Base-by-base conservation (phyloP, 2,329 filamentous ascomycete species). In the Sclerotinia nivalis region DNA sequence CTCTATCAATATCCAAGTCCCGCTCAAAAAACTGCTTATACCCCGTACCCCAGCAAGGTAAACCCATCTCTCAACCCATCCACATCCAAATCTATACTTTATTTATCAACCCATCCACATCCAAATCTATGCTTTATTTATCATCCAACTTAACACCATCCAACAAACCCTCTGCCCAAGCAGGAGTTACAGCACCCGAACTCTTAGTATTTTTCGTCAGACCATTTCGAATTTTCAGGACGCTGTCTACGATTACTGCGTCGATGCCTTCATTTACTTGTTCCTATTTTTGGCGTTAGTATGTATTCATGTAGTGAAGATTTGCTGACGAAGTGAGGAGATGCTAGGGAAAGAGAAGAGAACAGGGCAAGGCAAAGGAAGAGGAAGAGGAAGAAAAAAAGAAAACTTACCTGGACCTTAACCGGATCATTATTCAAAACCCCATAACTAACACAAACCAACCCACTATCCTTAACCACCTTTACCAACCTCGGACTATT, bases 401-500 rank as follows among this genome's bases (percentile, higher is more conserved):
- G 2, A 55, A 28, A n/a, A 79, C 88, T 80, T 85, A 96, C 92
- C 85, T 95, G 90, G 49, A 97, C 94, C 81, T 96, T 91, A 28
- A 87, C 84, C 0, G 92, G 87, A 66, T 97, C 90, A 72, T 99
- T 99, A 79, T 99, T 99, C 77, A 93, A 80, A 18, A 85, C 83
- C n/a, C 96, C 96, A 77, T 99, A 99, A 73, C 92, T 96, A 69
- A 98, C 93, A 78, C 96, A 99, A 2, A 99, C 93, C 71, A 99
- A 81, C 7, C 95, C 95, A 64, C 89, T 93, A 80, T 97, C 93
- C 83, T 98, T 98, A 22, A 99, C 94, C 31, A 97, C 94, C 76
- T 88, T 90, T 54, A 99, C 93, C 58, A 99, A 83, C 40, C 96
- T 84, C 1, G 96, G 96, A 76, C 93, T 96, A 75, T 93, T 90